These are phyloP conservation scores for Novymonas esmeraldas DNA, from an alignment of 208 protist species.

Conservation along the genomic window DNA sequence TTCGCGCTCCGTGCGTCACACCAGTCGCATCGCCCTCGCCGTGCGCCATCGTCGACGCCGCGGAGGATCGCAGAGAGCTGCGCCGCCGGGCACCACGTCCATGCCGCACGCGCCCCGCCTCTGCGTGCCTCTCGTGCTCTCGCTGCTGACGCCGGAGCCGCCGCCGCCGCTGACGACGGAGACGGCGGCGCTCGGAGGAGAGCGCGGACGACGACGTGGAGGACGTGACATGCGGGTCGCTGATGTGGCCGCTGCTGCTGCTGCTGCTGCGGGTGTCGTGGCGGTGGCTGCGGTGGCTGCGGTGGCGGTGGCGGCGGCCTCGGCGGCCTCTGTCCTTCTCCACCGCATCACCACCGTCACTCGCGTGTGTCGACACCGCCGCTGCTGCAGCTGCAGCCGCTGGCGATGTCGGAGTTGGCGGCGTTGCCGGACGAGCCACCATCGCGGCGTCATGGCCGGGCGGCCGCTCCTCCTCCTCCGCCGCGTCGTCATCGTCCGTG, in stretches of 20 bases:
- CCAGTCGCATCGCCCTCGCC: no score
- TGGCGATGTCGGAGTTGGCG: background rate
- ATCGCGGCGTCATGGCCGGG: background rate
- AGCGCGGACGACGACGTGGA: slow-evolving; percentile 1
- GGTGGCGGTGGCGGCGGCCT: background rate
- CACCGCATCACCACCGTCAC: background rate
- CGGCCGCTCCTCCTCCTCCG: background rate
- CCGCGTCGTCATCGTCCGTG: slow-evolving; percentile 9
- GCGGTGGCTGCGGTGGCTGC: background rate
- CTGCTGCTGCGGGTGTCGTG: background rate
- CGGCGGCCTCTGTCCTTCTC: background rate
- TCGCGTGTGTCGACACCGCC: background rate
- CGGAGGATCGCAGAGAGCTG: background rate
- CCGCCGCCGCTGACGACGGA: background rate
- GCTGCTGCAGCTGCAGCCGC: background rate
- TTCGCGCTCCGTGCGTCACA: background rate
- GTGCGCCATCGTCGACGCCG: background rate
- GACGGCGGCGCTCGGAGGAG: background rate
- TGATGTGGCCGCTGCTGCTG: background rate
- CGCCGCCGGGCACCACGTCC: no score
- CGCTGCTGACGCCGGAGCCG: slow-evolving; percentile 7
- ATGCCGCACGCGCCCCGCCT: no score
- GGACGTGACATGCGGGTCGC: background rate
- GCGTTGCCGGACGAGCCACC: background rate
- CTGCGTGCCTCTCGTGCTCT: background rate